Evolutionary conservation across 768 basidiomycete genomes (phyloP).

Genomic region (Steccherinum ochraceum): DNA sequence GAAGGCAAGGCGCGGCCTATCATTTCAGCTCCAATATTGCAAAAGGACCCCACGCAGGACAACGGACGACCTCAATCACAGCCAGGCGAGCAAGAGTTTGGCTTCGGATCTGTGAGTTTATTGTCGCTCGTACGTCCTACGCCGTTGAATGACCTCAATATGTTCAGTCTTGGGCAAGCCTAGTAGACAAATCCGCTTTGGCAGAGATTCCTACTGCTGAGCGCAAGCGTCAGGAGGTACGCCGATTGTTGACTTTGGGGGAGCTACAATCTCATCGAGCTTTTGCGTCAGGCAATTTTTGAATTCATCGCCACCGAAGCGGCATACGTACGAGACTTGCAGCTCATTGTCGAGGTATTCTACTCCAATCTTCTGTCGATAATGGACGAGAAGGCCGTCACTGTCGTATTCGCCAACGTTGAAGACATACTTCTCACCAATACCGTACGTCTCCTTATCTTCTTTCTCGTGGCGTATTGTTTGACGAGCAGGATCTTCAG

Average conservation of each 20-base stretch:
- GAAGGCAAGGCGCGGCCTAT: slow-evolving; percentile 38
- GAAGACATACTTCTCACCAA: slow-evolving; percentile 90
- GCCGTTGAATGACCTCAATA: too few relatives aligned
- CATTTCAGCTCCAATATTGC: slow-evolving; percentile 40
- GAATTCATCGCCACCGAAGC: slow-evolving; percentile 90
- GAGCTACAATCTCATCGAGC: neutral
- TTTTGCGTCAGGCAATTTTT: slow-evolving; percentile 73
- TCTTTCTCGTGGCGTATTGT: slow-evolving; percentile 2
- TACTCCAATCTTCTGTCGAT: slow-evolving; percentile 72
- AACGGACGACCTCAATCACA: slow-evolving; percentile 26
- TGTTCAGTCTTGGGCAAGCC: slow-evolving; percentile 81
- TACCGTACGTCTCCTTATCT: slow-evolving; percentile 44
- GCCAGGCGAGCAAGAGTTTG: slow-evolving; percentile 43
- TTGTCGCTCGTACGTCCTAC: too few relatives aligned
- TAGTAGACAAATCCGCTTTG: slow-evolving; percentile 79
- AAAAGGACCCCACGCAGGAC: slow-evolving; percentile 46
- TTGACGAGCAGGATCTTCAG: slow-evolving; percentile 28
- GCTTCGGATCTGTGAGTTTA: slow-evolving; percentile 58
- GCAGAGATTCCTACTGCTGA: slow-evolving; percentile 75
- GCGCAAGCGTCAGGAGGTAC: slow-evolving; percentile 82
- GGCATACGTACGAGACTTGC: slow-evolving; percentile 86
- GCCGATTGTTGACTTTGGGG: slow-evolving; percentile 2
- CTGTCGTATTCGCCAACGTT: slow-evolving; percentile 85
- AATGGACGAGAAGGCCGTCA: slow-evolving; percentile 70
- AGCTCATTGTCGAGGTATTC: slow-evolving; percentile 91